A percentile compares a stretch with the other conserved stretches of the same genome.
Conservation (phyloP, 345 rosid genomes). For the Eucalyptus tenuipes region DNA sequence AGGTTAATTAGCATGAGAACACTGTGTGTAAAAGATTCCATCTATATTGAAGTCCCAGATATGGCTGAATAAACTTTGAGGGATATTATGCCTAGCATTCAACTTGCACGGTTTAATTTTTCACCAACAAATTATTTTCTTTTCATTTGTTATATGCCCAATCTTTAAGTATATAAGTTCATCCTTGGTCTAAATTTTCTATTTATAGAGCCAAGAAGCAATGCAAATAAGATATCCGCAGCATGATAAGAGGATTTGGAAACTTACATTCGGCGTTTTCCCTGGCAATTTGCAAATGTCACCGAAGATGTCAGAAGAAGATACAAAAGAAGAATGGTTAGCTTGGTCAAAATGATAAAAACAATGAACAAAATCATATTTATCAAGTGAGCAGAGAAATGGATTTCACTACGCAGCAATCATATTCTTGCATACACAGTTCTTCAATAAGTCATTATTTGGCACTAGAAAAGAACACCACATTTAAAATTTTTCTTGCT, state of each 20-base stretch:
- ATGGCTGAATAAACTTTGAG: not conserved
- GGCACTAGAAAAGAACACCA: not conserved
- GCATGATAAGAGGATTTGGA: not conserved
- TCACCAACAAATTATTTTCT: not conserved
- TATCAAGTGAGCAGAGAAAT: not conserved
- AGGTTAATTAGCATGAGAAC: not conserved
- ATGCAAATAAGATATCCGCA: not conserved
- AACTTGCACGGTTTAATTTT: not conserved
- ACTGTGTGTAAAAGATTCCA: not conserved
- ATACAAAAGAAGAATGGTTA: not conserved
- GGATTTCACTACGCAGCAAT: not conserved
- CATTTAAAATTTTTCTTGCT: not conserved
- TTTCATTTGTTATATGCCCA: not conserved
- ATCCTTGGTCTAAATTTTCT: not conserved
- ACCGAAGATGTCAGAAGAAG: not conserved
- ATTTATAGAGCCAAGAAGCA: not conserved
- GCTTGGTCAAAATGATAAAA: not conserved
- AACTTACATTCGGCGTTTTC: conserved; percentile 62
- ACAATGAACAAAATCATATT: not conserved
- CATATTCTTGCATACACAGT: not conserved
- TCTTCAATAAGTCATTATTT: not conserved
- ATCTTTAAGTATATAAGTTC: not conserved
- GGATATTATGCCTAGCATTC: not conserved
- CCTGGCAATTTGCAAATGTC: conserved; percentile 25
- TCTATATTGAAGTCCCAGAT: not conserved